Evolutionary conservation across 2,329 filamentous ascomycete genomes (phyloP), one percentile per base, ranked within the genome.

Genomic region (Alternaria alternata): DNA sequence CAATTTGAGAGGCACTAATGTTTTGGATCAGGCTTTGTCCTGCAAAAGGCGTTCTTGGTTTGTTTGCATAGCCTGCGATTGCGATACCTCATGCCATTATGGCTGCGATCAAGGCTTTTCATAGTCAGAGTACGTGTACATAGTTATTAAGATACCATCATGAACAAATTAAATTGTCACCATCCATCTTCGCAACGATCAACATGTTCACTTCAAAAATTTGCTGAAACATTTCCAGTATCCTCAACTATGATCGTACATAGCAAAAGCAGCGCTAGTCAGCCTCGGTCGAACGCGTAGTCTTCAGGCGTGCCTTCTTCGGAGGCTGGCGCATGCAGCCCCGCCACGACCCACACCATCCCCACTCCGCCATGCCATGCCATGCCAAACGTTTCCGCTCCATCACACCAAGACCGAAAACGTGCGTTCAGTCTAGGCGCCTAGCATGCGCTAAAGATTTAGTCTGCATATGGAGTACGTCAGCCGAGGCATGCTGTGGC

Each of bases 1-100:
- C 32, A n/a, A 8, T 54, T 57, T 53, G 38, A 38, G 38, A 43
- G 30, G 26, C 38, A 14, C 51, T 26, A 39, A 41, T 59, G 16
- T 59, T 52, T 55, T 42, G 53, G 51, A 22, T 11, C 32, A 47
- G 36, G 46, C 43, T 18, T 32, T 12, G 28, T 28, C 53, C 36
- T 36, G 38, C 36, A 59, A 62, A 54, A 49, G 61, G 64, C 58
- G 61, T 66, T 66, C 24, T 59, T 38, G 11, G 24, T 43, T 58
- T 36, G 16, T 26, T 46, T 66, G 65, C 64, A 70, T 70, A 58
- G 69, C 52, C 54, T 68, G 67, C 62, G 62, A 68, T 67, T 62
- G 64, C 62, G 65, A 70, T 67, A 68, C 65, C 68, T 66, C 34
- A 57, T 58, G 68, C 48, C 59, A 54, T 53, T 14, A 59, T 18